Conservation (phyloP, 164 flowering plant genomes). For the Berberis thunbergii region DNA sequence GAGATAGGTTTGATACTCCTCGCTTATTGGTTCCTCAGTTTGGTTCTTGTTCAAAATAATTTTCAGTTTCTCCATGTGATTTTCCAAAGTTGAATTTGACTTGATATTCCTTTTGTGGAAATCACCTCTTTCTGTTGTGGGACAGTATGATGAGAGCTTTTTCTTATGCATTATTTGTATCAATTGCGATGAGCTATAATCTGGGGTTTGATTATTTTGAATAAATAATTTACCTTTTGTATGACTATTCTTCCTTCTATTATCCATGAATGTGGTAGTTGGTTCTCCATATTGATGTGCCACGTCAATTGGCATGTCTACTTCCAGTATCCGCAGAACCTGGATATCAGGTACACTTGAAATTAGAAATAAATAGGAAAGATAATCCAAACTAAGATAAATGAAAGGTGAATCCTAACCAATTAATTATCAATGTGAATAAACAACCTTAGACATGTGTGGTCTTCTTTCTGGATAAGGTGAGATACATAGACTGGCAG, state of each 20-base stretch:
- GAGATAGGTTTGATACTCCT: slow-evolving; percentile 21
- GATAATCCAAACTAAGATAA: background rate
- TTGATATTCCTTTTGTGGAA: background rate
- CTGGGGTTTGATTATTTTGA: slow-evolving; percentile 1
- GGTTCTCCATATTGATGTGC: slow-evolving; percentile 6
- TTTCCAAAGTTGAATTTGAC: slow-evolving; percentile 5
- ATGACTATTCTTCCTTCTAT: slow-evolving; percentile 2
- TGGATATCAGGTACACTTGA: slow-evolving; percentile 4
- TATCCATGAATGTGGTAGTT: background rate
- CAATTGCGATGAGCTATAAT: slow-evolving; percentile 3
- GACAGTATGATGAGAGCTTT: slow-evolving; percentile 4
- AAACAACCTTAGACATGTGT: slow-evolving; percentile 30
- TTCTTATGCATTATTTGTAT: slow-evolving; percentile 5
- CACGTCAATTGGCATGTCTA: slow-evolving; percentile 19
- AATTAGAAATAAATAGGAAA: background rate
- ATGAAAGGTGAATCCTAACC: background rate
- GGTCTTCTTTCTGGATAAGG: slow-evolving; percentile 28
- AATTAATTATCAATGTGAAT: background rate
- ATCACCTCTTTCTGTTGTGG: background rate
- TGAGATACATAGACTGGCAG: slow-evolving; percentile 27
- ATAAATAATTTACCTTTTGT: background rate
- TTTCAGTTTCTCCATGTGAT: slow-evolving; percentile 2
- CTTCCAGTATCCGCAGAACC: slow-evolving; percentile 29
- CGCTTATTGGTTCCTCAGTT: slow-evolving; percentile 9
- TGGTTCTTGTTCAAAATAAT: slow-evolving; percentile 2